Base-by-base conservation (phyloP, 2,329 filamentous ascomycete species). In the Teratosphaeriaceae sp. region DNA sequence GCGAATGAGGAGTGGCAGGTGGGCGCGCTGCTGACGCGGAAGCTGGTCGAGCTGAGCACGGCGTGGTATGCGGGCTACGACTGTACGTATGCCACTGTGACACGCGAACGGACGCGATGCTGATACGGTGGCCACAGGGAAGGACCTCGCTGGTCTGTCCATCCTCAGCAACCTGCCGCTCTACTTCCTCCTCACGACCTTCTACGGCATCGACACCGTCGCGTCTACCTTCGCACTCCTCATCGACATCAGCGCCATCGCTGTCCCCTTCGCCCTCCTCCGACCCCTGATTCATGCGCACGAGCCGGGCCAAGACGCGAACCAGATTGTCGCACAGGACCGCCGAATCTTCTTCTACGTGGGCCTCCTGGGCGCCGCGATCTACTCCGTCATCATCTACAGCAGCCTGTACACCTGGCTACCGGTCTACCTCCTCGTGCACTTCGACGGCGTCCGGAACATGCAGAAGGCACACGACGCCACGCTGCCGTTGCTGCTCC, bases 21-120 rank as follows among this genome's bases (percentile, higher is more conserved):
- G 21, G 70, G 64, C 5, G 69, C 65, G 13, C 58, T 79, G 48
- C 58, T 81, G 40, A 72, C 54, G 9, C 76, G 71, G 70, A 74
- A 85, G 77, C 61, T 69, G 27, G 63, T 80, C 36, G 82, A 88
- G 61, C 71, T 94, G 41, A 78, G 72, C 19, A 59, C 89, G 36
- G 82, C 78, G 36, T 95, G 88, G 87, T 77, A 76, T 54, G 71
- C 80, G 33, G 74, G 80, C 49, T 85, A 84, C 60, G 87, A 94
- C 63, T 80, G 84, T 66, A 74, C 79, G 68, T 53, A 7, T 8
- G 34, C 15, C 34, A 29, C 39, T 15, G 22, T 12, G 35, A 26
- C 41, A 22, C 18, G 33, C 38, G 8, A 30, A 13, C 40, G 19
- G 15, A 19, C 8, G 23, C n/a, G 12, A 42, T 18, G 29, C 50